A percentile compares a stretch with the other conserved stretches of the same genome.
Conservation (phyloP, 345 rosid genomes). For the Hypericum perforatum region DNA sequence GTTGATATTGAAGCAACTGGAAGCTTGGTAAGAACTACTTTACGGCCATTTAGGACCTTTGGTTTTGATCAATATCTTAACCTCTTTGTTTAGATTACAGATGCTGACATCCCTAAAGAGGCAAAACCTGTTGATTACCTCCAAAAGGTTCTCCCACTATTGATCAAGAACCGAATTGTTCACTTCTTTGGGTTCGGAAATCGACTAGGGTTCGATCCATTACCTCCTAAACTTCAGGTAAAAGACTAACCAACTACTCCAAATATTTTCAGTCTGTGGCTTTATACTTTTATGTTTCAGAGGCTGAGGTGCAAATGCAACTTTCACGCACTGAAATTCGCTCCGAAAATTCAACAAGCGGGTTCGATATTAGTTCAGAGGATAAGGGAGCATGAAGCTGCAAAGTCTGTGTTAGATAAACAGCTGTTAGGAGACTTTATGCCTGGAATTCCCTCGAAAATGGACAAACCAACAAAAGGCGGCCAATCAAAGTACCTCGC, state of each 20-base stretch:
- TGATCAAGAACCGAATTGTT: slow-evolving; percentile 48
- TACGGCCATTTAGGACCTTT: not conserved
- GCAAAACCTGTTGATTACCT: slow-evolving; percentile 62
- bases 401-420: slow-evolving; percentile 39
- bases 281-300: slow-evolving; percentile 27
- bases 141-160: slow-evolving; percentile 49
- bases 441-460: slow-evolving; percentile 17
- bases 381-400: slow-evolving; percentile 44
- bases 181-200: slow-evolving; percentile 87
- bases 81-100: slow-evolving; percentile 54
- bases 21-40: slow-evolving; percentile 35
- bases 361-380: slow-evolving; percentile 60
- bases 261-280: not conserved
- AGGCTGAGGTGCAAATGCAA: slow-evolving; percentile 86
- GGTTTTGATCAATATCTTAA: slow-evolving; percentile 2
- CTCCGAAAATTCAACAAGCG: slow-evolving; percentile 55
- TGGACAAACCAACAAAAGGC: slow-evolving; percentile 18
- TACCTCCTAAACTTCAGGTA: slow-evolving; percentile 74
- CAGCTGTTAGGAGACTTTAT: slow-evolving; percentile 54
- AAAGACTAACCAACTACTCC: slow-evolving; percentile 2
- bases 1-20: slow-evolving; percentile 57
- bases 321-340: slow-evolving; percentile 76
- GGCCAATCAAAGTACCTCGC: slow-evolving; percentile 60
- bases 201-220: slow-evolving; percentile 82
- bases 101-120: slow-evolving; percentile 71